Base-by-base conservation (phyloP, 2,329 filamentous ascomycete genomes). In the Gaeumannomyces tritici region DNA sequence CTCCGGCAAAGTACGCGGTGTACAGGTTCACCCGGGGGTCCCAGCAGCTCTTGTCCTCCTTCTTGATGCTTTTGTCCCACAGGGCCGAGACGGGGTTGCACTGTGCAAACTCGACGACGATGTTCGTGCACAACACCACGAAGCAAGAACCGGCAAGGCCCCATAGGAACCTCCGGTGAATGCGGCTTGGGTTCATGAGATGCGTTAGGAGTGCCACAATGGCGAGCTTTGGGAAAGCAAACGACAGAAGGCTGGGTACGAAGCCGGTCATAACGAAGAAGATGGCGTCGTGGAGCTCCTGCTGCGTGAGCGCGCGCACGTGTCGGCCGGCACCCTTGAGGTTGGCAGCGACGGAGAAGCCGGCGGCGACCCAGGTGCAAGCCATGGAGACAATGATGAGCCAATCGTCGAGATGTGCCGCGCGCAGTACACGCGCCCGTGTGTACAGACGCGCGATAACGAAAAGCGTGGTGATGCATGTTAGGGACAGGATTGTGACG, bases 61-160 rank as follows among this genome's bases (percentile, higher is more conserved):
- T 67, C 3, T 60, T 63, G 56, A 74, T 68, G 2, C 67, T 66
- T 24, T 71, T 69, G 59, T 74, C 67, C 79, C 79, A 81, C 27
- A 75, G 69, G 0, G 76, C 42, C 31, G 51, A 47, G 21, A 47
- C 57, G 6, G 62, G 62, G 2, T 68, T 68, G 67, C 79, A 81
- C 63, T 76, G 76, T 1, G 72, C 75, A 54, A 79, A 76, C 1
- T 79, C 65, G 7, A 79, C 70, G 21, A 77, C 64, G 24, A 79
- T 71, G 55, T 72, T 75, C 9, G 70, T 12, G 31, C 13, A 27
- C 54, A 61, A n/a, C 9, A 29, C 55, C n/a, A 27, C 24, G 60
- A 57, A 42, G 29, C 60, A 61, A 31, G 29, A 61, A 33, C 29
- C 66, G 1, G 70, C 70, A 28, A 80, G 62, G 0, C 55, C 27